Evolutionary conservation across 2,329 filamentous ascomycete species (phyloP).

Genomic region (Claviceps capensis): DNA sequence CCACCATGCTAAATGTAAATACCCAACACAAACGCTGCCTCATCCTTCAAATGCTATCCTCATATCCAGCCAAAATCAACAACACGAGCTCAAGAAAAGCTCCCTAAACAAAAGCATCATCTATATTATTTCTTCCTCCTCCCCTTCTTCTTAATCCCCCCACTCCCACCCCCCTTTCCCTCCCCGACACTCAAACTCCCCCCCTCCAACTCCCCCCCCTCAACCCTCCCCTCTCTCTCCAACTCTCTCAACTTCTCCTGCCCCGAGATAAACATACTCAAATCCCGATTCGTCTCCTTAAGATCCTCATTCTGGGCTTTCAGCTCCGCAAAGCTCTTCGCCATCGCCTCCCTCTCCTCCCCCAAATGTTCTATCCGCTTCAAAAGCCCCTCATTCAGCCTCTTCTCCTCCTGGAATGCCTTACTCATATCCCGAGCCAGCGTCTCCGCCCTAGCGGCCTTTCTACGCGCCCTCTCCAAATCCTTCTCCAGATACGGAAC

Average conservation of each 20-base stretch:
- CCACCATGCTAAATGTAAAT: too few species aligned
- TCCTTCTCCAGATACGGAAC: conserved; percentile 61
- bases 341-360: conserved; percentile 43
- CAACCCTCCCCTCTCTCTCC: conserved; percentile 42
- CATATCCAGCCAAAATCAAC: too few species aligned
- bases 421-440: conserved; percentile 64
- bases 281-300: conserved; percentile 73
- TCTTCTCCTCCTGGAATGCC: conserved; percentile 75
- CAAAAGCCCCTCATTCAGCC: conserved; percentile 68
- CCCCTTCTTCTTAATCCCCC: conserved; percentile 8
- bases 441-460: conserved; percentile 57
- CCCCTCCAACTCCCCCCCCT: conserved; percentile 60
- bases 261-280: conserved; percentile 77
- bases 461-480: conserved; percentile 51
- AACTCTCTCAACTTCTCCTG: conserved; percentile 67
- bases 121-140: too few species aligned
- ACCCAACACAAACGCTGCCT: too few species aligned
- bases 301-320: conserved; percentile 56
- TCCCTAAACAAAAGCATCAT: too few species aligned
- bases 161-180: conserved; percentile 40
- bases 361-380: conserved; percentile 66
- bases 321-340: conserved; percentile 41
- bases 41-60: too few species aligned
- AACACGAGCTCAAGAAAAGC: too few species aligned
- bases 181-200: conserved; percentile 57